Percentiles rank a stretch among this genome's conserved stretches.
Evolutionary conservation across 2,329 filamentous ascomycete genomes (phyloP).

Genomic region (Hymenoscyphus salicellus): DNA sequence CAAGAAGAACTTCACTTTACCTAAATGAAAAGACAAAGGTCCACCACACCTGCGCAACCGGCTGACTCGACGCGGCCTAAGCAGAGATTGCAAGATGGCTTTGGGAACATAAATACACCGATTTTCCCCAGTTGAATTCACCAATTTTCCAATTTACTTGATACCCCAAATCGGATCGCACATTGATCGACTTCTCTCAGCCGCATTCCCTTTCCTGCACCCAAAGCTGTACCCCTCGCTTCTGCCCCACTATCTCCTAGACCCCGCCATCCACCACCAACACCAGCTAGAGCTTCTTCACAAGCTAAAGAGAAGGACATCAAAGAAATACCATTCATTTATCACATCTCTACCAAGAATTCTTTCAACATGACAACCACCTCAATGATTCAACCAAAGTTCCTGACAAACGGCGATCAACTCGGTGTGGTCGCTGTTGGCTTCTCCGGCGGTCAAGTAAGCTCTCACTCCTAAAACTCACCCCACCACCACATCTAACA

Average conservation of each 20-base stretch:
- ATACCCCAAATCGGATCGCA: neutral
- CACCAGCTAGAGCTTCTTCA: neutral
- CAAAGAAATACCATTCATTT: neutral
- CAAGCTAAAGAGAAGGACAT: neutral
- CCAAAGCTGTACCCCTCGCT: neutral
- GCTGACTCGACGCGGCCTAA: neutral
- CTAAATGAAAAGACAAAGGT: neutral
- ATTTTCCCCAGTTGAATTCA: neutral
- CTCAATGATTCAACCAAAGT: slow-evolving; percentile 51
- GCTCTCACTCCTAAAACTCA: slow-evolving; percentile 23
- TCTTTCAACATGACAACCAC: slow-evolving; percentile 33
- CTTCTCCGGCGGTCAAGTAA: slow-evolving; percentile 93
- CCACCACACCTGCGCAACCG: neutral
- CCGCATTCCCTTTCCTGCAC: neutral
- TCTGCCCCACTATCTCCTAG: neutral
- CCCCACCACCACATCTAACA: slow-evolving; percentile 17
- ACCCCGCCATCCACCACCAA: neutral
- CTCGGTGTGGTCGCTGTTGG: slow-evolving; percentile 91
- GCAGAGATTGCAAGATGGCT: neutral
- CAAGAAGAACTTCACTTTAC: slow-evolving; percentile 13
- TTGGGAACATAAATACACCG: neutral
- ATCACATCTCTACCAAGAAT: neutral
- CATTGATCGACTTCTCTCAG: neutral
- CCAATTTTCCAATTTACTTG: neutral
- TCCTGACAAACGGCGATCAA: slow-evolving; percentile 75